Percentiles rank a stretch among this genome's conserved stretches.
Evolutionary conservation across 2,329 filamentous ascomycete species (phyloP).

Genomic region (Fusarium gaditjirri): DNA sequence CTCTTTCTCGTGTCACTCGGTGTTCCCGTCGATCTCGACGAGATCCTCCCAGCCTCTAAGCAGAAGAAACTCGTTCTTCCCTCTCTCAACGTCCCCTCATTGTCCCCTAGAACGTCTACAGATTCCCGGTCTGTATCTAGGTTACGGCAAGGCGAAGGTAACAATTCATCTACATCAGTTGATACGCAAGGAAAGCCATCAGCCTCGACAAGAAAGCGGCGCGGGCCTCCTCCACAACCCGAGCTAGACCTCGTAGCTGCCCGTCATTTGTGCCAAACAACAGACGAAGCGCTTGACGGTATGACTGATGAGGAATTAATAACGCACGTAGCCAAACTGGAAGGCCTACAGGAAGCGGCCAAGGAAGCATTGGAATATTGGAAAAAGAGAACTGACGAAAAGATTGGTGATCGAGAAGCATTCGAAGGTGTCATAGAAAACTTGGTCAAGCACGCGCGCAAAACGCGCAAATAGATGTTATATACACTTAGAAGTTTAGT

Average conservation of each 20-base stretch:
- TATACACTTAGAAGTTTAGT: constrained; percentile 28
- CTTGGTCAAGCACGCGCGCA: constrained; percentile 88
- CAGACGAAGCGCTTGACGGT: constrained; percentile 81
- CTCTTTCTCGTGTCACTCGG: constrained; percentile 96
- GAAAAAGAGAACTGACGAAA: constrained; percentile 86
- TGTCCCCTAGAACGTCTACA: constrained; percentile 64
- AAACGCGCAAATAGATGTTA: constrained; percentile 75
- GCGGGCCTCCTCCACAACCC: constrained; percentile 74
- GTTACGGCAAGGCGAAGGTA: constrained; percentile 59
- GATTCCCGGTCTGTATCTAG: constrained; percentile 63
- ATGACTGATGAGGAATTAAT: constrained; percentile 82
- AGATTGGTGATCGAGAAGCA: constrained; percentile 89
- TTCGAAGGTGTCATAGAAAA: constrained; percentile 98
- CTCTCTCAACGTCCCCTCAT: constrained; percentile 78
- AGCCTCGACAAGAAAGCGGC: constrained; percentile 54
- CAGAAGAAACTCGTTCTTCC: constrained; percentile 97
- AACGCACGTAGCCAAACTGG: constrained; percentile 75
- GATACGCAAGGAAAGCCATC: constrained; percentile 67
- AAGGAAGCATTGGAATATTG: constrained; percentile 87
- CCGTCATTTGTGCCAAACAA: constrained; percentile 82
- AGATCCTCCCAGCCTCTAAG: constrained; percentile 95
- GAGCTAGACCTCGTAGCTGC: constrained; percentile 83
- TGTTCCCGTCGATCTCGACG: constrained; percentile 95
- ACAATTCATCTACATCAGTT: constrained; percentile 67
- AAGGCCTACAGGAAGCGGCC: constrained; percentile 75